Conservation (phyloP, 1,284 basidiomycete species). For the Leccinum fuscescens region DNA sequence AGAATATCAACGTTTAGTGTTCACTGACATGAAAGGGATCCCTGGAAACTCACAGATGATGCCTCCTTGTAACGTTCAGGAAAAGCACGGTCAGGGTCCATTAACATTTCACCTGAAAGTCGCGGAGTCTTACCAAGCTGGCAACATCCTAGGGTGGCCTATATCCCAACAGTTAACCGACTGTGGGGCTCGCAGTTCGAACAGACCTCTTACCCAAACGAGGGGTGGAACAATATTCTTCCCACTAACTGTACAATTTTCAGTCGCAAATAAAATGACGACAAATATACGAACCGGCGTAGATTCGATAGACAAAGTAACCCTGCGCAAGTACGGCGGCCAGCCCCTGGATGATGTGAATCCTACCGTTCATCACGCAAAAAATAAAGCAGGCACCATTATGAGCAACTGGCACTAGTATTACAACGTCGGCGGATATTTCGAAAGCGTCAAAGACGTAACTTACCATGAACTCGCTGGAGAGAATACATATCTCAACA, state of each 20-base stretch:
- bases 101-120: no score
- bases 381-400: not conserved
- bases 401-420: not conserved
- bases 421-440: not conserved
- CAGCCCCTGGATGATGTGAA: slow-evolving; percentile 5
- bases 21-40: not conserved
- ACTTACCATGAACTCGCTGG: not conserved
- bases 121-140: slow-evolving; percentile 5
- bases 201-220: not conserved
- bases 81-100: not conserved
- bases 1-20: not conserved
- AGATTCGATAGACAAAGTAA: slow-evolving; percentile 21
- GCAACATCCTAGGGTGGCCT: not conserved
- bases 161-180: not conserved
- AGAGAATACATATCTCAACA: not conserved
- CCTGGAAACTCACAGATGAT: not conserved
- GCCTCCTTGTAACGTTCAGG: not conserved
- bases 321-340: slow-evolving; percentile 8
- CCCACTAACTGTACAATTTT: not conserved
- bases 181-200: not conserved
- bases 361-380: not conserved
- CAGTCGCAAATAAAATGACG: not conserved
- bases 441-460: not conserved
- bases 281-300: slow-evolving; percentile 5
- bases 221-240: not conserved